Conservation (phyloP, 2,329 filamentous ascomycete species). For the Ophiostoma tasmaniense region DNA sequence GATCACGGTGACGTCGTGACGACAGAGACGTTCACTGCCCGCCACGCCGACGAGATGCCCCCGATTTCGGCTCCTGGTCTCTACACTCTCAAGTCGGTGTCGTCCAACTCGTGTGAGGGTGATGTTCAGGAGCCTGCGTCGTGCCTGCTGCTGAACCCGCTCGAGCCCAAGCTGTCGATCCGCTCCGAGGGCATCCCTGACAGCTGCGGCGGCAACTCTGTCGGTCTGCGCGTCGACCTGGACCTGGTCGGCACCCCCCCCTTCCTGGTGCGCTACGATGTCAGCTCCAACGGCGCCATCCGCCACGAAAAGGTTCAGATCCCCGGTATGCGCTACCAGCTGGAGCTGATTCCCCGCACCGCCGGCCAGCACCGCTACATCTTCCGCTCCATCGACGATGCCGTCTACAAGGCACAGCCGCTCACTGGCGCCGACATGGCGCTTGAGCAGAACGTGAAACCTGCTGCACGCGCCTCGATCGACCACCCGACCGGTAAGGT, state of each 20-base stretch:
- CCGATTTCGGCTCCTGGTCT: constrained; percentile 69
- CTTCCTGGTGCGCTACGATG: constrained; percentile 72
- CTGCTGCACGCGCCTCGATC: constrained; percentile 74
- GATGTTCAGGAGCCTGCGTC: constrained; percentile 89
- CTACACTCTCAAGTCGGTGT: constrained; percentile 74
- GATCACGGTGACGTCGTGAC: constrained; percentile 56
- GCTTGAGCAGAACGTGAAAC: constrained; percentile 86
- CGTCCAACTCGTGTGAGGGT: constrained; percentile 72
- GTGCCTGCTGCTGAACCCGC: constrained; percentile 85
- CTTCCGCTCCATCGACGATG: constrained; percentile 73
- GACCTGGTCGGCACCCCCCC: constrained; percentile 89
- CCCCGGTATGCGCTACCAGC: constrained; percentile 67
- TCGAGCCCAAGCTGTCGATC: constrained; percentile 71
- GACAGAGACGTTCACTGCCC: constrained; percentile 51
- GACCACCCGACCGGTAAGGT: constrained; percentile 45
- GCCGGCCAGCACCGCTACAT: constrained; percentile 82
- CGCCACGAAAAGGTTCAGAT: constrained; percentile 49
- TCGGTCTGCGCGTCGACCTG: constrained; percentile 80
- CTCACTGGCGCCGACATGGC: constrained; percentile 53
- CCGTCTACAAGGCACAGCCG: constrained; percentile 62
- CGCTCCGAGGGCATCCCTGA: constrained; percentile 77
- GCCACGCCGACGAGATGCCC: constrained; percentile 54
- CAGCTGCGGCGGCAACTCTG: constrained; percentile 88
- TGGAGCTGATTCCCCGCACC: constrained; percentile 71
- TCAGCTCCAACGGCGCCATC: constrained; percentile 53